phyloP scores from a whole-genome alignment of 768 basidiomycete species.

The Sporobolomyces roseus region DNA sequence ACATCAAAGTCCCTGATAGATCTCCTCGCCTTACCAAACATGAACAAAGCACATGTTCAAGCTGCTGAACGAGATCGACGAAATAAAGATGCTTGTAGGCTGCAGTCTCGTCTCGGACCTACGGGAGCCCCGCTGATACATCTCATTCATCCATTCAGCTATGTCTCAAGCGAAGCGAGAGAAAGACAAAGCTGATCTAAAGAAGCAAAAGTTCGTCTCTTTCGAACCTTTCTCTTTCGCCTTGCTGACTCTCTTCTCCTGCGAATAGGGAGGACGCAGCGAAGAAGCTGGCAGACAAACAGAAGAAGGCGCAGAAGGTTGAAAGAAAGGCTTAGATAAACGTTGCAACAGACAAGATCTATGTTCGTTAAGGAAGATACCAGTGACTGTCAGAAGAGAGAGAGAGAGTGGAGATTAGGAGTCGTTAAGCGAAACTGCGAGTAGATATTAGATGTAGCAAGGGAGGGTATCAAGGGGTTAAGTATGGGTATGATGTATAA shows the following conservation, averaged over 20 bases:
- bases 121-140: background rate
- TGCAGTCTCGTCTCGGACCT: background rate
- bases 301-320: constrained; percentile 36
- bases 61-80: constrained; percentile 16
- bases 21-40: constrained; percentile 31
- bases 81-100: constrained; percentile 4
- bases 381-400: no score
- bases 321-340: constrained; percentile 13
- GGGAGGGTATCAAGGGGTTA: background rate
- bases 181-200: constrained; percentile 31
- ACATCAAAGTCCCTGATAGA: background rate
- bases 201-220: constrained; percentile 37
- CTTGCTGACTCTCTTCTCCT: background rate
- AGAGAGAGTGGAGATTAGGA: background rate
- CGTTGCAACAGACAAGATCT: no score
- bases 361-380: no score
- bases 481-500: no score
- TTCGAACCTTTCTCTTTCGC: background rate
- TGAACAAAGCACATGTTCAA: constrained; percentile 30
- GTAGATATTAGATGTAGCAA: no score
- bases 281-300: constrained; percentile 38
- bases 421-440: no score
- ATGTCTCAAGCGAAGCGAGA: constrained; percentile 31
- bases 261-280: constrained; percentile 30
- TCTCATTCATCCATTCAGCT: background rate